Evolutionary conservation across 768 basidiomycete genomes (phyloP), one percentile per base, ranked within the genome.

Genomic region (Leccinum rimulosum): DNA sequence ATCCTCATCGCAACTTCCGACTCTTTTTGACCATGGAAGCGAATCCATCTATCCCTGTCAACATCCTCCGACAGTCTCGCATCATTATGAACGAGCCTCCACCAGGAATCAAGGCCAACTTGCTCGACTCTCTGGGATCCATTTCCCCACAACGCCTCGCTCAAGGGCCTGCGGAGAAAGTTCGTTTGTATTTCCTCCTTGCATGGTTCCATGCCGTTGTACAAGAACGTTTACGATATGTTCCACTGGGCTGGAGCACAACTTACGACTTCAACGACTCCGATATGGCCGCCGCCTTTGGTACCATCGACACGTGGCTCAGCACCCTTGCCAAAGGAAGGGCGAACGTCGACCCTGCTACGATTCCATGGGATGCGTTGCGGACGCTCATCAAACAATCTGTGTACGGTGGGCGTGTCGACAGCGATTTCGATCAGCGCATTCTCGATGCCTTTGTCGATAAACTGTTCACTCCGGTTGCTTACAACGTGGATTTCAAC

Each of bases 161-260:
- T 1, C 85, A 90, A 70, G 97, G 96, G 6, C 96, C 96, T 8
- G 87, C 87, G 3, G 97, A 99, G 76, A 97, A 97, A 73, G 81
- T 88, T 43, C 86, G 97, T 6, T 74, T 98, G 50, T 95, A 96
- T 76, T 98, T 98, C 88, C 80, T 98, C 35, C 83, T 98, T 31
- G 93, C 97, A 1, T 99, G 96, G 95, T 97, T 98, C 89, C 97
- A 99, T 68, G 95, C 97, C 12, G 86, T 98, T 19, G 88, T 98
- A 1, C 95, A 97, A 75, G 97, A 98, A 74, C 92, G 97, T 61
- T 80, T 98, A 12, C 91, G 96, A 45, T 99, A 98, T 72, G 91
- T 88, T 9, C 97, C 97, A 6, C 78, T 99, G 15, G 96, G 97
- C 0, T 99, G 96, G 95, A 95, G 90, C 72, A 93, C 97, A 76